Evolutionary conservation across 2,329 filamentous ascomycete genomes (phyloP).

Genomic region (Colletotrichum sansevieriae): DNA sequence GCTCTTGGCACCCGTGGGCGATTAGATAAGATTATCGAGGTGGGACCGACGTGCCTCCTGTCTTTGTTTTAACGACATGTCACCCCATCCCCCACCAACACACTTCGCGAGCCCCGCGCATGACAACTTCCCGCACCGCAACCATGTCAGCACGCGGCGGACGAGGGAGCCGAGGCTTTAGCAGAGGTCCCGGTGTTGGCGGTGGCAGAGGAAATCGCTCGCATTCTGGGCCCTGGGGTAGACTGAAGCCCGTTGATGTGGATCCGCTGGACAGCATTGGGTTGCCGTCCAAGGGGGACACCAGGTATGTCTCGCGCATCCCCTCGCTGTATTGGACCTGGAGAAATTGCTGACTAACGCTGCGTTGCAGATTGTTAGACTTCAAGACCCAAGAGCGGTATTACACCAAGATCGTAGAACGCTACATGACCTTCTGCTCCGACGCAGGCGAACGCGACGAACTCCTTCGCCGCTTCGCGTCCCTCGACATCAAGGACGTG

Average conservation of each 20-base stretch:
- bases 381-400: slow-evolving; percentile 85
- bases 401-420: slow-evolving; percentile 87
- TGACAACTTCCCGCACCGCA: not conserved
- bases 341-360: slow-evolving; percentile 24
- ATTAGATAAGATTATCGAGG: slow-evolving; percentile 41
- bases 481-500: slow-evolving; percentile 61
- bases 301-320: slow-evolving; percentile 66
- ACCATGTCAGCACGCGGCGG: slow-evolving; percentile 37
- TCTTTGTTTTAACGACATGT: slow-evolving; percentile 41
- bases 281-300: slow-evolving; percentile 91
- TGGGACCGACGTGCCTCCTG: slow-evolving; percentile 30
- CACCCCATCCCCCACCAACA: not conserved
- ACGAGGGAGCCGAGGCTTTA: slow-evolving; percentile 10
- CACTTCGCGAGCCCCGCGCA: not conserved
- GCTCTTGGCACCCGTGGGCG: slow-evolving; percentile 29
- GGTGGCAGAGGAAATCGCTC: slow-evolving; percentile 47
- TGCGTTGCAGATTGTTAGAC: slow-evolving; percentile 71
- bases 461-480: slow-evolving; percentile 81
- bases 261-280: slow-evolving; percentile 87
- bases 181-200: not conserved
- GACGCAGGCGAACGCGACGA: slow-evolving; percentile 77
- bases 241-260: slow-evolving; percentile 78
- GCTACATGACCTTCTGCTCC: slow-evolving; percentile 91
- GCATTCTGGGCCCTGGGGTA: slow-evolving; percentile 72
- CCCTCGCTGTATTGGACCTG: not conserved